Conservation (phyloP, 768 basidiomycete genomes). For the Termitomyces sp. region DNA sequence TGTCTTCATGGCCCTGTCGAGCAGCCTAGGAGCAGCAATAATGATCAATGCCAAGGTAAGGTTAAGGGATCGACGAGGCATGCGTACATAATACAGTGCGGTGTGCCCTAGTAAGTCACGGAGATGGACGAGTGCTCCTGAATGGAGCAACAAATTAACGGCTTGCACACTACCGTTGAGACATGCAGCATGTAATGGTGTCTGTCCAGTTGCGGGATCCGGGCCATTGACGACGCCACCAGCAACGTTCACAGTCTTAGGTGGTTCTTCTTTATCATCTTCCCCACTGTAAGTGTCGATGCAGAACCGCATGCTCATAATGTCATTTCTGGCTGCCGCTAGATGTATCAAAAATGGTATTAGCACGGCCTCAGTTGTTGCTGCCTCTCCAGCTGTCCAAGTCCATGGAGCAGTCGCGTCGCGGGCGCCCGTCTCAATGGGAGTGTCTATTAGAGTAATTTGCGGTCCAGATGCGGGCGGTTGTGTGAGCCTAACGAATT, state of each 20-base stretch:
- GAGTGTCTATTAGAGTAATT: slow-evolving; percentile 29
- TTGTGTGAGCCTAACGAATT: slow-evolving; percentile 62
- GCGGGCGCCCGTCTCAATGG: slow-evolving; percentile 34
- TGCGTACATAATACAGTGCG: slow-evolving; percentile 69
- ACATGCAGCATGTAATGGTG: slow-evolving; percentile 78
- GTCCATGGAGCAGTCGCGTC: slow-evolving; percentile 68
- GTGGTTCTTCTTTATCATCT: slow-evolving; percentile 21
- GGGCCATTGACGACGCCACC: slow-evolving; percentile 74
- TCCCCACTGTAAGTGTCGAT: slow-evolving; percentile 31
- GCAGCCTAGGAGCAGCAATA: slow-evolving; percentile 56
- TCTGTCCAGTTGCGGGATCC: slow-evolving; percentile 66
- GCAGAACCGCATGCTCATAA: slow-evolving; percentile 60
- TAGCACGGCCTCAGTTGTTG: slow-evolving; percentile 63
- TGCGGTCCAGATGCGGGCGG: slow-evolving; percentile 31
- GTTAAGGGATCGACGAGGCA: background rate
- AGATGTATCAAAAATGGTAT: slow-evolving; percentile 79
- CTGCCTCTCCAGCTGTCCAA: slow-evolving; percentile 74
- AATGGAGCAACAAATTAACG: slow-evolving; percentile 52
- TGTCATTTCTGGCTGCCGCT: slow-evolving; percentile 69
- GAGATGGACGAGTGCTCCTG: slow-evolving; percentile 80
- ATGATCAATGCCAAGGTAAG: background rate
- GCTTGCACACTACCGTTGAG: slow-evolving; percentile 54
- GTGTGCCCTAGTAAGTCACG: slow-evolving; percentile 82
- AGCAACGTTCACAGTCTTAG: slow-evolving; percentile 38
- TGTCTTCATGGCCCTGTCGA: slow-evolving; percentile 58